These are phyloP conservation scores for Fusarium mangiferae DNA, from an alignment of 2,329 filamentous ascomycete genomes.

Conservation along the genomic window DNA sequence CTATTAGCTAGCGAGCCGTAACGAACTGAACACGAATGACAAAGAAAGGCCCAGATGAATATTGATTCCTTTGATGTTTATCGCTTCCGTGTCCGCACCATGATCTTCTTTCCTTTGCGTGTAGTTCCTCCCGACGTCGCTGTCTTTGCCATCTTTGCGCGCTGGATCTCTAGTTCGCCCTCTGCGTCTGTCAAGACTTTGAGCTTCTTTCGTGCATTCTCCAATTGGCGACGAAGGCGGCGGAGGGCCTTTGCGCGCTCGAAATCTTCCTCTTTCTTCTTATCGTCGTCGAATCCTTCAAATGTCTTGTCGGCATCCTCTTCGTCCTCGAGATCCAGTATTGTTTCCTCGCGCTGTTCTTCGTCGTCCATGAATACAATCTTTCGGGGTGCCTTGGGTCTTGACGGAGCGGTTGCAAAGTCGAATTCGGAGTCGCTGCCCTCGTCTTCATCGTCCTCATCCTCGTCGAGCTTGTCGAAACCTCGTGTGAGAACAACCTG, in stretches of 20 bases:
- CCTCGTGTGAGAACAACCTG: slow-evolving; percentile 58
- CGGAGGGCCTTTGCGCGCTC: slow-evolving; percentile 56
- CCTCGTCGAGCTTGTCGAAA: slow-evolving; percentile 51
- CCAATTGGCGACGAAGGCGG: slow-evolving; percentile 61
- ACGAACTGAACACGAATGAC: slow-evolving; percentile 37
- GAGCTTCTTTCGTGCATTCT: slow-evolving; percentile 64
- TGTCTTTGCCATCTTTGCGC: slow-evolving; percentile 73
- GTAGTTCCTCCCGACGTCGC: slow-evolving; percentile 68
- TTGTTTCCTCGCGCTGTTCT: slow-evolving; percentile 48
- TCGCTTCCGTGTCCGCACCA: slow-evolving; percentile 70
- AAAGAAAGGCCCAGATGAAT: background rate
- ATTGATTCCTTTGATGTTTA: slow-evolving; percentile 49
- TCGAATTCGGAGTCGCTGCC: slow-evolving; percentile 49
- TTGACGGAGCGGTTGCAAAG: slow-evolving; percentile 43
- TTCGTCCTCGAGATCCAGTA: slow-evolving; percentile 47
- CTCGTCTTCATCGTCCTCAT: slow-evolving; percentile 47
- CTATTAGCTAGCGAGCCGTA: slow-evolving; percentile 41
- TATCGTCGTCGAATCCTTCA: slow-evolving; percentile 33
- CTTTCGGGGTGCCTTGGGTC: slow-evolving; percentile 54
- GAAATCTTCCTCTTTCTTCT: slow-evolving; percentile 47
- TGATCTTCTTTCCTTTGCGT: slow-evolving; percentile 70
- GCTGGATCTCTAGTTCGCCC: slow-evolving; percentile 66
- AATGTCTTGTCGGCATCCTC: slow-evolving; percentile 43
- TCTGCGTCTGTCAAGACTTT: slow-evolving; percentile 66
- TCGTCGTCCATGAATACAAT: slow-evolving; percentile 62